Evolutionary conservation across 371 early-diverging fungal species (phyloP), one percentile per base, ranked within the genome.

Genomic region (Syncephalis plumigaleata): DNA sequence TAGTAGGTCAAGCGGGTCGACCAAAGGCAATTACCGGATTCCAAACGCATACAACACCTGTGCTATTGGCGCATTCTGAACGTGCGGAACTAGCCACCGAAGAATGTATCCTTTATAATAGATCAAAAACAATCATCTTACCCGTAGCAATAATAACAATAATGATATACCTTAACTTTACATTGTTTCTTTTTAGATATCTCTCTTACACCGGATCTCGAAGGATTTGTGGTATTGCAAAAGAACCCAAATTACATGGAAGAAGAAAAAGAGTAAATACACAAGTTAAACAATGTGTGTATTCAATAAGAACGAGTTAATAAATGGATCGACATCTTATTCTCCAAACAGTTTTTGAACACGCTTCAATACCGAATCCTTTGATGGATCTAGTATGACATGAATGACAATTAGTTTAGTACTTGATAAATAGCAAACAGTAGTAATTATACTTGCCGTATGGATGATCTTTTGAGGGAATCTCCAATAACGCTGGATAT

Each of bases 11-110:
- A 64, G 97, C 96, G 1, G 99, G 99, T 36, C 74, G 89, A 47
- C 98, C 98, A 48, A 97, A 94, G 70, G 92, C 91, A 0, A 91
- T 99, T 50, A 89, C 96, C 2, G 98, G 98, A 20, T 94, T 95
- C 79, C 98, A 99, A 63, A 91, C 96, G 44, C 96, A 98, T 60
- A 76, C 87, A 18, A 92, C 97, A 23, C 99, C 99, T 2, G 96
- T 99, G 15, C 68, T 99, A 54, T 64, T 99, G 53, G 92, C 87
- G 16, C 83, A 90, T 58, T 81, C 84, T 43, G 99, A 98, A 67
- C 81, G 93, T 46, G 98, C 98, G 13, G 99, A 99, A 67, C 65
- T 98, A 31, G 93, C 91, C 16, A 92, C 90, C 7, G 97, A 97
- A 63, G 93, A 95, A 73, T 95, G 71, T 75, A 71, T 58, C 5